Base-by-base conservation (phyloP, 331 rosid genomes). In the Prunus yedoensis region DNA sequence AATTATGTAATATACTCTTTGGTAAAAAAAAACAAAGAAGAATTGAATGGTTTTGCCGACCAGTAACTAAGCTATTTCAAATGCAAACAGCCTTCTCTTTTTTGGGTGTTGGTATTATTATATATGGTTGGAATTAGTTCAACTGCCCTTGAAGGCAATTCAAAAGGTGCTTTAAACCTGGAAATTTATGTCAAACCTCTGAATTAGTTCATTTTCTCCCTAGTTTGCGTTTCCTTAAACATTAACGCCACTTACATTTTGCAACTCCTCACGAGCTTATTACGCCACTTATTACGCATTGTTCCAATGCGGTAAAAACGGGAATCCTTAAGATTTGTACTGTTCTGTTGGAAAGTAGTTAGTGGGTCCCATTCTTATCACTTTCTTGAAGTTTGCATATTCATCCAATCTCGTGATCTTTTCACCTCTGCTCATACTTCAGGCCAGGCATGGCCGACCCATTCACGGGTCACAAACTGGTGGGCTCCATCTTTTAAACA, bases 321-420 rank as follows among this genome's bases (percentile, higher is more conserved):
- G 28, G 54, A 59, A 38, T 15, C 20, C 12, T 50, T 45, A 0
- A 21, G 45, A 70, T 20, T 50, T 71, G 75, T 81, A 71, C n/a
- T 56, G 13, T 21, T 66, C 66, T 1, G 50, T 66, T 81, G 57
- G 57, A 52, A 52, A 52, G 57, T 52, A 52, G 57, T 52, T 52
- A 38, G 59, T 23, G 81, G 81, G 20, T 25, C 73, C 38, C 60
- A 38, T 38, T 45, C 14, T 20, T n/a, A 7, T 73, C 71, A 63
- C 86, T 21, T 83, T 83, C 21, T 75, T 70, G 78, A 59, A 66
- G 13, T 73, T 61, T 45, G 54, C 71, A 38, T 25, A 5, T 18
- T 47, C 45, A 70, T n/a, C 35, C 63, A 61, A 20, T 17, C 78
- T 15, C 71, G 73, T 72, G 61, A 68, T 64, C 68, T 45, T 28